Evolutionary conservation across 192 early-diverging fungal genomes (phyloP), one percentile per base, ranked within the genome.

Genomic region (Coemansia sp.): DNA sequence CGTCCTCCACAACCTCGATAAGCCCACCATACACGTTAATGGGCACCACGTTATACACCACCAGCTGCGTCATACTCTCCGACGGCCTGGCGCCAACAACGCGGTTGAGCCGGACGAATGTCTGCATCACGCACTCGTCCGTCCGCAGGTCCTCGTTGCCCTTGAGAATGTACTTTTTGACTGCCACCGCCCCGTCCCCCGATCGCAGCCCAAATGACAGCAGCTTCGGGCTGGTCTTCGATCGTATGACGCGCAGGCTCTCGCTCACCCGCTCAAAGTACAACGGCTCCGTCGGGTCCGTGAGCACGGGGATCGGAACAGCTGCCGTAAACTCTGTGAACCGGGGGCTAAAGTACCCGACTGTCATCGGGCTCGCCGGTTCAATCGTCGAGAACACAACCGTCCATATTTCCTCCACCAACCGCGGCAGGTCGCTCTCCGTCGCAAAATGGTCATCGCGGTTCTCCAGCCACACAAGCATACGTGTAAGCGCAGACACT

Each of bases 171-270:
- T 92, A 99, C 19, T 67, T 87, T 63, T 79, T 91, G 84, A 21
- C 73, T 65, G 16, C 63, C 44, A 21, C 90, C 89, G 66, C 92
- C 78, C 34, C 86, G 72, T 9, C 83, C 85, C 7, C 1, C 11
- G 56, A 60, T 19, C 59, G 44, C 13, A 81, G 21, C 16, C 82
- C 36, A 34, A 98, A 62, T 11, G 78, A 70, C 24, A 98, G 67
- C 56, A 93, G 93, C 68, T 97, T 98, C 9, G 96, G 96, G 53
- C 94, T 91, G 2, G 94, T 98, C 72, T 98, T 98, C 16, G 78
- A 81, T 29, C 66, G 67, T 53, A 81, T 81, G 6, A 73, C 61
- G 13, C 67, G 67, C 39, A 73, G 37, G 1, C 42, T 53, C n/a
- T 51, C 37, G 44, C 70, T 61, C 2, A 62, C 50, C 2, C 62